Evolutionary conservation across 2,329 filamentous ascomycete genomes (phyloP), one percentile per base, ranked within the genome.

Genomic region (Diaporthe citrichinensis): DNA sequence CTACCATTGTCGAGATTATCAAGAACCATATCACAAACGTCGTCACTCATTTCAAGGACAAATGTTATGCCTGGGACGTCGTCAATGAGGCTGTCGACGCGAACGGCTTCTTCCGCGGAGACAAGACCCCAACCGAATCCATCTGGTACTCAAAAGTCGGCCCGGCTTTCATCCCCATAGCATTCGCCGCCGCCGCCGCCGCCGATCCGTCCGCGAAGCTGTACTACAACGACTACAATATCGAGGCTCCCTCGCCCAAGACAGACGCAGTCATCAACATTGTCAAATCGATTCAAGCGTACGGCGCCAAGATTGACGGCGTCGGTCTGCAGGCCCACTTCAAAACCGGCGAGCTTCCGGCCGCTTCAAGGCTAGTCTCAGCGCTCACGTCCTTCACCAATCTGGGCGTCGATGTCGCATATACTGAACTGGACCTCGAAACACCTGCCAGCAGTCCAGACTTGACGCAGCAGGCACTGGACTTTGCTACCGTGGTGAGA

Each of bases 31-130:
- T 93, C 78, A 87, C 87, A 74, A 85, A 88, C 74, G 89, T 88
- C 44, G 87, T 88, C 1, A 84, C 82, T 5, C 86, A 91, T 81
- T 92, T 88, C 84, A 87, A 87, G 80, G 87, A 88, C 71, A 84
- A 88, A 77, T 91, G 90, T 81, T 89, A 89, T 79, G 86, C 87
- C 36, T 93, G 90, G 90, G 91, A 92, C 73, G 91, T 92, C 0
- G 87, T 92, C 41, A 93, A 92, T 79, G 90, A 93, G 83, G 88
- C 87, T 4, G 85, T 91, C 46, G 87, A 89, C 74, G 90, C 91
- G 10, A 87, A 89, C 77, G 89, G 89, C 5, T 86, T 86, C 4
- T 88, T 85, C 81, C 84, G 89, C 73, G 62, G 68, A n/a, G n/a
- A 57, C 39, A 68, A 28, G 8, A 59, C 44, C 8, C 36, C 68